A percentile compares a stretch with the other conserved stretches of the same genome.
phyloP scores from a whole-genome alignment of 441 rosid genomes.

The Aleurites moluccanus region DNA sequence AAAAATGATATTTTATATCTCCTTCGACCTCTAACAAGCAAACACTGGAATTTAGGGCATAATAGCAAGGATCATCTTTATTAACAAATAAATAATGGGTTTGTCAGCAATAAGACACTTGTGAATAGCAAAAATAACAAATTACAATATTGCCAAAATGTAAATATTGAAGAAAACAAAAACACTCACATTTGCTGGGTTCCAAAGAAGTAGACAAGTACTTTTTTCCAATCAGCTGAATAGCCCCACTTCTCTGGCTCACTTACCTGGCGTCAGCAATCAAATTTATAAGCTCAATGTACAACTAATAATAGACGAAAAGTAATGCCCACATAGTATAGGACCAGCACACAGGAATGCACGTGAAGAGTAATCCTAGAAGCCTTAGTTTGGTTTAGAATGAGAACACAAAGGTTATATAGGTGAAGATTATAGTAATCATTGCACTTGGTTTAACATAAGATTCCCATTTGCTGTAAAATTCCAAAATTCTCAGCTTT shows the following conservation, averaged over 20 bases:
- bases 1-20: background rate
- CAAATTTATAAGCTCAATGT: conserved; percentile 5
- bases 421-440: background rate
- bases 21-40: background rate
- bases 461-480: background rate
- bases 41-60: background rate
- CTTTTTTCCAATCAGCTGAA: conserved; percentile 88
- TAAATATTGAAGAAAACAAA: background rate
- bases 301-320: background rate
- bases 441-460: background rate
- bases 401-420: background rate
- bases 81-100: background rate
- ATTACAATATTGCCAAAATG: conserved; percentile 5
- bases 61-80: background rate
- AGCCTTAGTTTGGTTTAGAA: background rate
- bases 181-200: conserved; percentile 92
- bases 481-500: background rate
- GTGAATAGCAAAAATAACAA: background rate
- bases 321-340: no score
- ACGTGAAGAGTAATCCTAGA: background rate
- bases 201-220: conserved; percentile 91
- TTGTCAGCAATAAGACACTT: background rate
- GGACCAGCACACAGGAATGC: background rate
- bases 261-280: conserved; percentile 64
- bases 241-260: conserved; percentile 98